Base-by-base conservation (phyloP, 495 filamentous ascomycete species). In the Talaromyces wortmannii region DNA sequence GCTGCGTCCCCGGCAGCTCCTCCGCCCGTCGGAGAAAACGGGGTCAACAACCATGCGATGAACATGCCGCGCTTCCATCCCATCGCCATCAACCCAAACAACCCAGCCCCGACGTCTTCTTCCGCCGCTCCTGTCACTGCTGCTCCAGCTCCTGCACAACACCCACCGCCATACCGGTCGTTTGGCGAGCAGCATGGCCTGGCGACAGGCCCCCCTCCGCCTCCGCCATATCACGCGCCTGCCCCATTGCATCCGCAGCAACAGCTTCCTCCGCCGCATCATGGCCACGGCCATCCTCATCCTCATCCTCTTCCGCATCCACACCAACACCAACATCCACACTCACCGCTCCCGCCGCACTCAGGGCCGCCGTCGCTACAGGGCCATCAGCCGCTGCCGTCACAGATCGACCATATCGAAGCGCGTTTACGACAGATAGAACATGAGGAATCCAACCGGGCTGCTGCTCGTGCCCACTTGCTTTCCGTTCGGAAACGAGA, bases 1-100 rank as follows among this genome's bases (percentile, higher is more conserved):
- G 64, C 72, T 56, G 71, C 72, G 52, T 67, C 52, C 29, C 44
- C 71, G 36, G 70, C 69, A 33, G 71, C 73, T 61, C 59, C 68
- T 47, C 69, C 72, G 30, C 17, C 63, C 42, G 67, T 66, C 52
- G 65, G 66, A 40, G 71, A 74, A 42, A 65, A 63, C 61, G 67
- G 66, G 11, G 55, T 75, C 15, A 73, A 71, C 53, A 65, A 67
- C 36, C 52, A 46, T 66, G 64, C 61, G 31, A 67, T 67, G 61
- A 61, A 60, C 58, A 62, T 75, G 2, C 70, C 72, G 36, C 71
- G 74, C 36, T 76, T 76, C 47, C 72, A 75, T 50, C 71, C 74
- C 31, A 75, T 77, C 60, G 74, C 74, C 53, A 77, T 76, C 66
- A 77, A 77, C 57, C 71, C 74, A 11, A 69, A 67, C 50, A 67